Conservation (phyloP, 2,329 filamentous ascomycete species). For the Pseudocercospora ulei region DNA sequence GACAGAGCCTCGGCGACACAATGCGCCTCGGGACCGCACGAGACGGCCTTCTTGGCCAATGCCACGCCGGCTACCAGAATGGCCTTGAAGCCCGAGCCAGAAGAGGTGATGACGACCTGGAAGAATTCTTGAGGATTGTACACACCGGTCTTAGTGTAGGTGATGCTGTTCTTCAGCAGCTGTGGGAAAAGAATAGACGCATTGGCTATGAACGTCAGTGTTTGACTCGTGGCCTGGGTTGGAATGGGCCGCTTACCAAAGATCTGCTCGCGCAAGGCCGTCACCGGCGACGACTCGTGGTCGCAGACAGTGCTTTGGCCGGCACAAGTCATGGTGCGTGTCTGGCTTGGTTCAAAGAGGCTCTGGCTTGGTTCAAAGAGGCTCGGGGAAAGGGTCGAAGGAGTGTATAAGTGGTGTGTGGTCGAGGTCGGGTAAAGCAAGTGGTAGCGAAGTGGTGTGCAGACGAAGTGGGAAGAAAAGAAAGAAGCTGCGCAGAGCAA, state of each 20-base stretch:
- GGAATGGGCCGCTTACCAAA: constrained; percentile 10
- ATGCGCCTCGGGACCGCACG: constrained; percentile 3
- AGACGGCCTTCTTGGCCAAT: constrained; percentile 3
- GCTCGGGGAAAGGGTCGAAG: too few species aligned
- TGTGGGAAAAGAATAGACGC: constrained; percentile 17
- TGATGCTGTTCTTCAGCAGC: constrained; percentile 3
- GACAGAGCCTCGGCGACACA: constrained; percentile 7
- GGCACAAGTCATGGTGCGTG: background rate
- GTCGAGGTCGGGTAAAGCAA: background rate
- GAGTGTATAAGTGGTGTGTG: constrained; percentile 1
- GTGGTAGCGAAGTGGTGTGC: background rate
- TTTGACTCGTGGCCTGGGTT: background rate
- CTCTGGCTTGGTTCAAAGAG: too few species aligned
- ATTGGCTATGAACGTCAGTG: constrained; percentile 15
- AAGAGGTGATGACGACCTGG: constrained; percentile 11
- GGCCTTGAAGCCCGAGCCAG: constrained; percentile 8
- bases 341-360: too few species aligned
- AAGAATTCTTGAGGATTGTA: constrained; percentile 13
- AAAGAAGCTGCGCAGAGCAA: constrained; percentile 1
- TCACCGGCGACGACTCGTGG: background rate
- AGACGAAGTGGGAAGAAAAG: background rate
- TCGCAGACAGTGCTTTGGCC: background rate
- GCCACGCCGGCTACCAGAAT: constrained; percentile 10
- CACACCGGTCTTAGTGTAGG: constrained; percentile 5
- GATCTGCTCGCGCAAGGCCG: constrained; percentile 17